Percentiles rank a stretch among this genome's conserved stretches.
Evolutionary conservation across 2,329 filamentous ascomycete species (phyloP).

Genomic region (Torrubiella hemipterigena): DNA sequence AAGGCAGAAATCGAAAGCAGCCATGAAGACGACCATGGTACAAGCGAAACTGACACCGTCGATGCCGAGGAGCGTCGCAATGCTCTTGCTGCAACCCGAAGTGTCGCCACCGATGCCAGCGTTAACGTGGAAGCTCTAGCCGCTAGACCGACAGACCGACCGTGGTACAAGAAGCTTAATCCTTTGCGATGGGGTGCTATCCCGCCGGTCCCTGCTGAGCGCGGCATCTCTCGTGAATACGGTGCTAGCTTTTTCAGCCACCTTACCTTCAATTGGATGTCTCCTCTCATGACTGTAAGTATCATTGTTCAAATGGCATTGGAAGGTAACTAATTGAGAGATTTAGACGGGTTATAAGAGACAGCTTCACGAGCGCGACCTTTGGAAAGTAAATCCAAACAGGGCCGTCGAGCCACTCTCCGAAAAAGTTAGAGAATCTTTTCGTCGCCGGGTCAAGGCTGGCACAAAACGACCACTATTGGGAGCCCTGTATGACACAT

Average conservation of each 20-base stretch:
- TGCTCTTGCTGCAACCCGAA: slow-evolving; percentile 25
- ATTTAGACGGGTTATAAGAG: slow-evolving; percentile 70
- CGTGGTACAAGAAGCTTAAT: slow-evolving; percentile 53
- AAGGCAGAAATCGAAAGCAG: slow-evolving; percentile 3
- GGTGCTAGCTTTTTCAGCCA: slow-evolving; percentile 61
- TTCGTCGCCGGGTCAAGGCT: slow-evolving; percentile 53
- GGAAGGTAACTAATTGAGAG: slow-evolving; percentile 3
- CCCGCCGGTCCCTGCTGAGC: slow-evolving; percentile 42
- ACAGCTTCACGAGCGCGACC: slow-evolving; percentile 68
- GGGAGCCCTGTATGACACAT: slow-evolving; percentile 77
- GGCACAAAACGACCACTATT: slow-evolving; percentile 64
- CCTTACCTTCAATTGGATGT: slow-evolving; percentile 84
- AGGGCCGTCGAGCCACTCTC: slow-evolving; percentile 62
- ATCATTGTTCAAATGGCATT: slow-evolving; percentile 10
- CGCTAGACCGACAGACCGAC: slow-evolving; percentile 27
- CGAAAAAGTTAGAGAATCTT: slow-evolving; percentile 51
- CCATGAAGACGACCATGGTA: slow-evolving; percentile 9
- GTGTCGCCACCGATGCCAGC: slow-evolving; percentile 41
- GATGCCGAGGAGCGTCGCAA: slow-evolving; percentile 6
- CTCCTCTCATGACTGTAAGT: slow-evolving; percentile 68
- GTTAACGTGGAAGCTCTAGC: slow-evolving; percentile 25
- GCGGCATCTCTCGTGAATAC: slow-evolving; percentile 53
- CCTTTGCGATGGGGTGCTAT: slow-evolving; percentile 47
- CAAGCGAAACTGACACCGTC: slow-evolving; percentile 8
- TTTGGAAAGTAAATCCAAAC: slow-evolving; percentile 80